Evolutionary conservation across 2,329 filamentous ascomycete genomes (phyloP).

Genomic region (Cladophialophora immunda): DNA sequence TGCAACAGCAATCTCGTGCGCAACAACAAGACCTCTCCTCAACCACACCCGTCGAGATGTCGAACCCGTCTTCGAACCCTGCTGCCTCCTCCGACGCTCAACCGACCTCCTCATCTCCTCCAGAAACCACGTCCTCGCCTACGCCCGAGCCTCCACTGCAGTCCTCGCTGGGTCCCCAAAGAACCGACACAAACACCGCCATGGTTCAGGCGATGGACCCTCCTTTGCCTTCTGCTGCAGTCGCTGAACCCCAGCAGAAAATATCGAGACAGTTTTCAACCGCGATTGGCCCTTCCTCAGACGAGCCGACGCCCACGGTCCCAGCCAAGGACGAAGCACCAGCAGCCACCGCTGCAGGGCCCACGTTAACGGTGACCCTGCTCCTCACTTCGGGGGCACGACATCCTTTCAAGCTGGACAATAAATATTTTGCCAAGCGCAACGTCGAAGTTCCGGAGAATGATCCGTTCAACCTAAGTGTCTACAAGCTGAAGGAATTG

Average conservation of each 20-base stretch:
- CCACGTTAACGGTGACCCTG: constrained; percentile 70
- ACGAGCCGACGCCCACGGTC: constrained; percentile 33
- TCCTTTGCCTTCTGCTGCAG: constrained; percentile 24
- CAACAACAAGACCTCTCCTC: constrained; percentile 26
- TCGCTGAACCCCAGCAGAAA: constrained; percentile 18
- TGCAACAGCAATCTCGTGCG: constrained; percentile 24
- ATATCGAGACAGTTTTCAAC: constrained; percentile 37
- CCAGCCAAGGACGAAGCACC: constrained; percentile 44
- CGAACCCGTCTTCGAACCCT: constrained; percentile 29
- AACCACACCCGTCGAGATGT: constrained; percentile 39
- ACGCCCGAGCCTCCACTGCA: constrained; percentile 12
- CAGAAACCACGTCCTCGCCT: constrained; percentile 24
- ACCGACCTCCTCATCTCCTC: constrained; percentile 16
- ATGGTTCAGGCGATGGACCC: constrained; percentile 36
- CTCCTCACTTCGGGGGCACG: constrained; percentile 82
- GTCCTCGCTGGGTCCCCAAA: constrained; percentile 27
- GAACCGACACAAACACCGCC: constrained; percentile 40
- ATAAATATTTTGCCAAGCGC: constrained; percentile 82
- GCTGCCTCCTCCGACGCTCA: constrained; percentile 17
- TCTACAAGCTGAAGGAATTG: constrained; percentile 92
- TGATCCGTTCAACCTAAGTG: constrained; percentile 88
- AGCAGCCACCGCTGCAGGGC: constrained; percentile 48
- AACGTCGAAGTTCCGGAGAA: constrained; percentile 78
- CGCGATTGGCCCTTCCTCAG: constrained; percentile 41
- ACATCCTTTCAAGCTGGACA: constrained; percentile 90